Evolutionary conservation across 23 red algal genomes (phyloP).

Genomic region (Gracilaria domingensis): DNA sequence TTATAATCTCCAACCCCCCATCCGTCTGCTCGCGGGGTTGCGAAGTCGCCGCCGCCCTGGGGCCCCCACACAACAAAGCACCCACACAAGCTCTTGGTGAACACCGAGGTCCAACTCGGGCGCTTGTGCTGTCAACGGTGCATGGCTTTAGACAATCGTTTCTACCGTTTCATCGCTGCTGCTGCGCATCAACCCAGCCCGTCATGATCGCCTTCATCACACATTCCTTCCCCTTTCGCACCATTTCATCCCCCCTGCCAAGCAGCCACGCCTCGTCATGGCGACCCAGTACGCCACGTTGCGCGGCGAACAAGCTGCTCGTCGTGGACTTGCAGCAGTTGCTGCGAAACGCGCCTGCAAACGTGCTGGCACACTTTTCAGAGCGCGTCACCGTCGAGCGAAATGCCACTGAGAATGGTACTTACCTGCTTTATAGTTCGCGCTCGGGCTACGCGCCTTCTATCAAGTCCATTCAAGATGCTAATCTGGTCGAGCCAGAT

Average conservation of each 20-base stretch:
- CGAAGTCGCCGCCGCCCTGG: too few relatives aligned
- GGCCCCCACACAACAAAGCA: too few relatives aligned
- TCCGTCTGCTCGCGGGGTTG: too few relatives aligned
- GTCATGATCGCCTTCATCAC: background rate
- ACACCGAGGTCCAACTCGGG: too few relatives aligned
- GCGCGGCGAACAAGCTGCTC: constrained; percentile 31
- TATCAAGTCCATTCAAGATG: constrained; percentile 21
- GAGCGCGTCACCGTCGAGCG: constrained; percentile 52
- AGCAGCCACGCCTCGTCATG: background rate
- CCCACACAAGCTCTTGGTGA: too few relatives aligned
- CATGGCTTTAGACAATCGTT: too few relatives aligned
- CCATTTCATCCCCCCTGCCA: background rate
- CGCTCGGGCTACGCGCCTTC: constrained; percentile 18
- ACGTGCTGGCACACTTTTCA: constrained; percentile 29
- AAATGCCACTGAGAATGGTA: background rate
- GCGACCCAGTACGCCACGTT: too few relatives aligned
- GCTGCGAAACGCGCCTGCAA: background rate
- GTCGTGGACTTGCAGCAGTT: constrained; percentile 46
- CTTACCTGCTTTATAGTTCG: constrained; percentile 39
- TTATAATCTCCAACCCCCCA: too few relatives aligned
- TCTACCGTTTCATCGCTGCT: too few relatives aligned
- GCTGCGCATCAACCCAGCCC: too few relatives aligned
- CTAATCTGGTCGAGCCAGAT: constrained; percentile 36
- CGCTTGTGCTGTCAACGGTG: too few relatives aligned
- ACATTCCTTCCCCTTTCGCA: background rate